Evolutionary conservation across 1,284 basidiomycete species (phyloP), one percentile per base, ranked within the genome.

Genomic region (Sporisorium scitamineum): DNA sequence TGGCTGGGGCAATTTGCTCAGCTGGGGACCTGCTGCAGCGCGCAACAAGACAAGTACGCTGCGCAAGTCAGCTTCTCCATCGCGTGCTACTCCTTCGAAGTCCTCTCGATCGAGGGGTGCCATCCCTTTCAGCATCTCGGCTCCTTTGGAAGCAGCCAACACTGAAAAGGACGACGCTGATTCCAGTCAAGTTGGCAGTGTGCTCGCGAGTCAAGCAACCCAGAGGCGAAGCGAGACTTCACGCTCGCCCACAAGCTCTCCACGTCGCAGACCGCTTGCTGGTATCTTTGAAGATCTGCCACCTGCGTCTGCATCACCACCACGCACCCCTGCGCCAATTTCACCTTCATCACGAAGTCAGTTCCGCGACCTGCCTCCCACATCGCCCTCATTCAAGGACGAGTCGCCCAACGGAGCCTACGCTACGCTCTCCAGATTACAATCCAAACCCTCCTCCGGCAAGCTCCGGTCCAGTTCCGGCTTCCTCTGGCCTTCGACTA

Each of bases 1-100:
- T 16, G 72, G 72, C n/a, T 75, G 72, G 72, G 67, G 62, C 1
- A 75, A 63, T 26, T 20, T 75, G 37, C 66, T 75, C 24, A 75
- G 67, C 34, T 75, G 72, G 72, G 72, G 72, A 18, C 72, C 72
- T 11, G 57, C 72, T 26, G 62, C 72, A 1, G 72, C 22, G 6
- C 61, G 64, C 11, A 61, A 67, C 22, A 66, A 58, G 48, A 54
- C 58, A 7, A 42, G 16, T 16, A 62, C 55, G 32, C 18, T 55
- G 32, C 63, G 63, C 22, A 62, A 71, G 22, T 70, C 66, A 27
- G 59, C 54, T 3, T 69, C 74, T 6, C 73, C 73, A 0, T 53
- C 66, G 7, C 59, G 54, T 20, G 60, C 51, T 11, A 22, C 53
- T 18, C 27, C 50, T 2, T 27, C 39, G 5, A 71, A 62, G n/a